phyloP scores from a whole-genome alignment of 192 early-diverging fungal genomes.

The Thamnidium elegans region DNA sequence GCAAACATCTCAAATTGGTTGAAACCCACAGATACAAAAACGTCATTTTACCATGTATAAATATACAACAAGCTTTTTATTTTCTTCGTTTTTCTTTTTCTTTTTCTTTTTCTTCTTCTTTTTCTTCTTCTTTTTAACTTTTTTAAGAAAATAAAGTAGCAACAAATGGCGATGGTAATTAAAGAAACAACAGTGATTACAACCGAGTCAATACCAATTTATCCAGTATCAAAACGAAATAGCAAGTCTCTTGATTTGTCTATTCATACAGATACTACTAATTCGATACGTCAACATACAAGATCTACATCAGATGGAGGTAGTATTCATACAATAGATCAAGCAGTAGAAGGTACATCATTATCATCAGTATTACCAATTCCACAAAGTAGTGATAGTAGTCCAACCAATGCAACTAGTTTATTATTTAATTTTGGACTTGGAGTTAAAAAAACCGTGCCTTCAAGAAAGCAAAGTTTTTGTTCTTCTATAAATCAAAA shows the following conservation, averaged over 20 bases:
- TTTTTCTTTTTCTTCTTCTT: conserved; percentile 2
- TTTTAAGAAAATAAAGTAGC: conserved; percentile 6
- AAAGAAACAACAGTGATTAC: conserved; percentile 4
- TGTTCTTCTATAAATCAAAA: conserved; percentile 1
- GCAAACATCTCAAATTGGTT: conserved; percentile 89
- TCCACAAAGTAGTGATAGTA: conserved; percentile 2
- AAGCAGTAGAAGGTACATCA: neutral
- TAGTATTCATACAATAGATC: neutral
- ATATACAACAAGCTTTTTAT: too few species aligned
- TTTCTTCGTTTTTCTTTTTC: neutral
- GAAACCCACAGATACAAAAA: conserved; percentile 61
- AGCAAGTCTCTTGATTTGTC: conserved; percentile 14
- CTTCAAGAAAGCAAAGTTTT: conserved; percentile 13
- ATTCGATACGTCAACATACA: neutral
- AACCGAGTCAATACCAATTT: neutral
- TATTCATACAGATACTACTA: neutral
- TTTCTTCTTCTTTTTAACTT: conserved; percentile 51
- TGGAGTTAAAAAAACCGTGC: neutral
- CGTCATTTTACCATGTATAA: conserved; percentile 59
- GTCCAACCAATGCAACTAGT: conserved; percentile 6
- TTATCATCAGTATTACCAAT: conserved; percentile 2
- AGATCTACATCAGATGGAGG: conserved; percentile 16
- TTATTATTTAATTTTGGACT: conserved; percentile 17
- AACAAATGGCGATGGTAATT: conserved; percentile 2
- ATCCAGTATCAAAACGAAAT: conserved; percentile 11